Conservation (phyloP, 139 green algal species). For the Chlorella sp. region DNA sequence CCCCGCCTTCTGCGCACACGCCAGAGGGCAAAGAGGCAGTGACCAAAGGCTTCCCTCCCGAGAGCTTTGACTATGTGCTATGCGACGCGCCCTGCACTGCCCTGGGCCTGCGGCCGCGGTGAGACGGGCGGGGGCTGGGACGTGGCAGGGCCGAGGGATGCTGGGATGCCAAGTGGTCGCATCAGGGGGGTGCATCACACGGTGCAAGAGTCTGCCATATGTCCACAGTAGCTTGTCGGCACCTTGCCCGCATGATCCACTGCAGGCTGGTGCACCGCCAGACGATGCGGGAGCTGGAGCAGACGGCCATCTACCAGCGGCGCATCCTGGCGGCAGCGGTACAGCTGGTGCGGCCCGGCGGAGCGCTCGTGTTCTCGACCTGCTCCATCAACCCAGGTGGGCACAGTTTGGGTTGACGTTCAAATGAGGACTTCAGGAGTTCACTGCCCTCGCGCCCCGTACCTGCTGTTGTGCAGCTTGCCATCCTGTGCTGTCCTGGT, state of each 20-base stretch:
- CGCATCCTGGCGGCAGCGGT: conserved; percentile 79
- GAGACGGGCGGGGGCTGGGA: not conserved
- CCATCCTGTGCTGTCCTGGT: too few species aligned
- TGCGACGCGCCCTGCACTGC: conserved; percentile 93
- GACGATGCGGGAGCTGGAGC: conserved; percentile 59
- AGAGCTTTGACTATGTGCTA: conserved; percentile 87
- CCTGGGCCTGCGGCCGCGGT: conserved; percentile 84
- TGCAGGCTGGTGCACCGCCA: conserved; percentile 50
- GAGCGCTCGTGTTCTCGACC: conserved; percentile 90
- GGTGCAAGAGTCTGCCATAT: too few species aligned
- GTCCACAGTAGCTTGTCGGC: too few species aligned
- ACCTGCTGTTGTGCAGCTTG: too few species aligned
- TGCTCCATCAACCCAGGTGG: conserved; percentile 87
- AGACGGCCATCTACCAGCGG: conserved; percentile 76
- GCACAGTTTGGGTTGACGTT: not conserved
- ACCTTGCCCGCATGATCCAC: too few species aligned
- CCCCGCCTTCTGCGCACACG: not conserved
- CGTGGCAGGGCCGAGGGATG: not conserved
- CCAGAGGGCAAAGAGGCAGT: conserved; percentile 8
- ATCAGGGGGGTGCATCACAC: too few species aligned
- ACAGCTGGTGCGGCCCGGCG: conserved; percentile 79
- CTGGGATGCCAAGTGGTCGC: too few species aligned
- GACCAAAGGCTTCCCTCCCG: conserved; percentile 55
- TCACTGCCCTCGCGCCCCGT: too few species aligned
- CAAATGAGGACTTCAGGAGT: too few species aligned